Base-by-base conservation (phyloP, 768 basidiomycete genomes). In the Phanerodontia chrysosporium region DNA sequence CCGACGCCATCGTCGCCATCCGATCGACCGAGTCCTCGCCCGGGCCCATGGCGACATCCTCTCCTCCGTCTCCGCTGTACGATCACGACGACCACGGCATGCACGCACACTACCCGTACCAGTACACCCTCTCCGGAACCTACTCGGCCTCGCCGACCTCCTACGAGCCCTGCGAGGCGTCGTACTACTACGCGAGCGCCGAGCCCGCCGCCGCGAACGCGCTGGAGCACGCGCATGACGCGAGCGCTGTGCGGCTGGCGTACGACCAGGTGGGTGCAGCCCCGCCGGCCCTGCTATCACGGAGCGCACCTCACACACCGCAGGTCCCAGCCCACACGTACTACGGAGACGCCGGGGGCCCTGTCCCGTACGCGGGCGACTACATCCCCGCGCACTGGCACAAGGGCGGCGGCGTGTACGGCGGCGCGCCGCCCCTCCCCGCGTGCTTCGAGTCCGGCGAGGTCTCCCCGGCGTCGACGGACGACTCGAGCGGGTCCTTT, bases 221-320 rank as follows among this genome's bases (percentile, higher is more conserved):
- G 4, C 8, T 42, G 8, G 39, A 42, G 18, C 8, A 42, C 39
- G 12, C 46, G 25, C 56, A 49, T 27, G 56, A 58, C 25, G 35
- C 29, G 58, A 52, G 58, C 58, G 58, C 58, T 49, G 28, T 45
- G 21, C 21, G 25, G 22, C 49, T 53, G 18, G 49, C 36, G 25
- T 28, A 35, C 35, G n/a, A 59, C 55, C 58, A 59, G 58, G 58
- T 59, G 58, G 54, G 58, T 53, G 45, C 30, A n/a, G n/a, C 32
- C 4, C 28, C 22, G 3, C 36, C 46, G 46, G 27, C n/a, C 54
- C 45, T 60, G 28, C 56, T 60, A 60, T 60, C 59, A 60, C 45
- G 51, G 59, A 55, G 55, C 45, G 21, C 44, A 60, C 56, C 59
- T 60, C 53, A 59, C 55, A 55, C 44, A 45, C 29, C 52, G 48